Base-by-base conservation (phyloP, 1,139 yeast species). In the Diutina sp. region DNA sequence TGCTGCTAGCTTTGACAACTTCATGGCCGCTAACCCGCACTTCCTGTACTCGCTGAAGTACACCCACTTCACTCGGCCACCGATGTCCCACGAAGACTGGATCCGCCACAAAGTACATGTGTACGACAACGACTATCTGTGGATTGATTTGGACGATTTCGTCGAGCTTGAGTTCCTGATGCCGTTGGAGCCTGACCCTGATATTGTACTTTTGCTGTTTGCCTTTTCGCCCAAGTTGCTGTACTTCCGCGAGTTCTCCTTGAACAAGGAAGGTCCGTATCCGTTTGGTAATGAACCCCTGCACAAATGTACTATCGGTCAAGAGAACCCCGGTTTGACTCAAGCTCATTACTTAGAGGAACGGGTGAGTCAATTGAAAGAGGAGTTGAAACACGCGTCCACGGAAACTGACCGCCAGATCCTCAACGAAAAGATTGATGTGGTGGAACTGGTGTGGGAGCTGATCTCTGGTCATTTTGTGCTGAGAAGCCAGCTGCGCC, bases 81-180 rank as follows among this genome's bases (percentile, higher is more conserved):
- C 41, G 16, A 35, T 35, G 41, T 11, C n/a, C 14, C 18, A 21
- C n/a, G 25, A 44, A 4, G 46, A 44, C 9, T 50, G 53, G 53
- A 14, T 50, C 8, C 44, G 32, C 32, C 25, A 50, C 29, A n/a
- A 32, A 14, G 53, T 74, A 57, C 72, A 72, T 46, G 69, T 72
- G 8, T 68, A 69, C 41, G 82, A 76, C 38, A 69, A 69, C 56
- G 89, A 85, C 61, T 66, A 72, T 57, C 67, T 82, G 0, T 93
- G 98, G 98, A 72, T 84, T 56, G 97, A 93, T 65, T 70, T 79
- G 38, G 83, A 87, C 58, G 99, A 93, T 69, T 93, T 84, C 63
- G 74, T 81, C 16, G 98, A 93, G 64, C 71, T 91, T 52, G 89
- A 82, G 64, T 74, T 9, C 16, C 54, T 32, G 9, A 14, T 12